Base-by-base conservation (phyloP, 257 asterid species). In the Prunella vulgaris region DNA sequence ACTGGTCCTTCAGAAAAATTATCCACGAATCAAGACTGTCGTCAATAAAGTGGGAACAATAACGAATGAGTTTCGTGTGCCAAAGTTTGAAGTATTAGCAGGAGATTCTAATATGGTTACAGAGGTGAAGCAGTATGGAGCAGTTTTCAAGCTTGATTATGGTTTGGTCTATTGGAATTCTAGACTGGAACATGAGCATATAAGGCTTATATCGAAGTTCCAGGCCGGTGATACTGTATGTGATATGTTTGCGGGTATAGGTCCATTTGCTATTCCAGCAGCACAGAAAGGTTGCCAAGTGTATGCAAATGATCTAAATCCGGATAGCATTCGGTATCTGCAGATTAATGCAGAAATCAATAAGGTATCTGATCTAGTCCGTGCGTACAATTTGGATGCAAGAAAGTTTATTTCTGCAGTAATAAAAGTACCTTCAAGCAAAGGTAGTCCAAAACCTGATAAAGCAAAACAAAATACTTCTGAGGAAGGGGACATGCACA, bases 101-200 rank as follows among this genome's bases (percentile, higher is more conserved):
- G 99, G 99, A 12, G 88, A 90, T 66, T 72, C 80, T 76, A 85
- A 88, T 77, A 87, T 87, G 97, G 85, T 88, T 63, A 93, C 99
- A 54, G 96, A 88, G 77, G 95, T 93, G 77, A 93, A 84, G 84
- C 97, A 93, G 82, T 81, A 80, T 71, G 86, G 93, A 54, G 96
- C 99, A 59, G 75, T 64, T 73, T 93, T 93, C 91, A 93, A 90
- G 88, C 99, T 93, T 78, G 97, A 93, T 80, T 93, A 88, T 74
- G 75, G 97, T 76, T 86, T 84, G 78, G 99, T 93, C 56, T 93
- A 93, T 74, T 93, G 98, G 98, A 93, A 93, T 77, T 93, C 98
- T 62, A 86, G 97, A 76, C 73, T 93, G 88, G 98, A 93, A 64
- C 96, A 93, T 57, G 98, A 93, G 78, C 98, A 93, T 68, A n/a